phyloP scores from a whole-genome alignment of 345 rosid genomes.

The Alliaria petiolata region DNA sequence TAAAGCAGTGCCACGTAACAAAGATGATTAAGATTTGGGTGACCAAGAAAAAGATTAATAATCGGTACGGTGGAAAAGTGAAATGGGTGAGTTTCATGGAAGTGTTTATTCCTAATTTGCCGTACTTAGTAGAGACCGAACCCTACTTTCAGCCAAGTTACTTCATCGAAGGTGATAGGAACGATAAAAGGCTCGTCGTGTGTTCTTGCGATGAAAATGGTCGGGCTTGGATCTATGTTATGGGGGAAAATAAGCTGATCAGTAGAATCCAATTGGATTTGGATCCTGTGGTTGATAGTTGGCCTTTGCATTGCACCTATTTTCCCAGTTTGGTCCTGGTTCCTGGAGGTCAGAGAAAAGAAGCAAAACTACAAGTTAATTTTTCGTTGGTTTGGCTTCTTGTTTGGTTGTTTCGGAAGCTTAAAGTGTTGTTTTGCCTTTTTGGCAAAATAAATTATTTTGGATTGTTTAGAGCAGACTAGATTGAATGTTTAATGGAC shows the following conservation, averaged over 20 bases:
- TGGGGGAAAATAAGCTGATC: neutral
- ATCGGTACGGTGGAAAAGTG: too few species aligned
- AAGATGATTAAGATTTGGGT: too few species aligned
- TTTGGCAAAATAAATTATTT: too few species aligned
- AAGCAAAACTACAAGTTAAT: neutral
- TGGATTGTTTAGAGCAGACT: too few species aligned
- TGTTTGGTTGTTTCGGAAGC: neutral
- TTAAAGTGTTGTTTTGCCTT: neutral
- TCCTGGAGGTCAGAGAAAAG: neutral
- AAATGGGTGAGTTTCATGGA: neutral
- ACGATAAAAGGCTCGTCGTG: neutral
- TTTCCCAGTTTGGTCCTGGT: neutral
- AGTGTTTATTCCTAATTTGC: neutral
- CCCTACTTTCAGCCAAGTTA: neutral
- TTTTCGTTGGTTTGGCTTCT: neutral
- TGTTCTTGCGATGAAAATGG: neutral
- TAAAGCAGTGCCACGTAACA: too few species aligned
- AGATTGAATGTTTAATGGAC: too few species aligned
- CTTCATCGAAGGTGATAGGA: too few species aligned
- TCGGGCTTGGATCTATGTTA: neutral
- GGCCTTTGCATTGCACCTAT: neutral
- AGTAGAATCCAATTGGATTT: neutral
- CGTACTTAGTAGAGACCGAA: neutral
- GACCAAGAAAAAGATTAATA: too few species aligned
- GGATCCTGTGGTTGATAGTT: neutral